phyloP scores from a whole-genome alignment of 805 yeast genomes.

The Candida berthetii region DNA sequence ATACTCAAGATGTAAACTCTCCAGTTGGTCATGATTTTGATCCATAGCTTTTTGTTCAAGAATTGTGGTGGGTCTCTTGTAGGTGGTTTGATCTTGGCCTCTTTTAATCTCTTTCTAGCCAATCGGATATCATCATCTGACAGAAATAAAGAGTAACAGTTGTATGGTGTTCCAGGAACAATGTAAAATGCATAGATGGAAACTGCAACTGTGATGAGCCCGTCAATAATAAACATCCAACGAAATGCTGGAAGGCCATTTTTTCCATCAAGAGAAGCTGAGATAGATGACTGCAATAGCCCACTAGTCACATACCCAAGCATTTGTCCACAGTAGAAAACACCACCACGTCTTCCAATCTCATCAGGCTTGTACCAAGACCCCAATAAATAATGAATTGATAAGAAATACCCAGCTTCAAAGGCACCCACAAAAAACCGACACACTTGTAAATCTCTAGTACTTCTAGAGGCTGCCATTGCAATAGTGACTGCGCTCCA shows the following conservation, averaged over 20 bases:
- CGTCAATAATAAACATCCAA: too few relatives aligned
- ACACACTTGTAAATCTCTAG: constrained; percentile 43
- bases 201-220: constrained; percentile 50
- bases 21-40: too few relatives aligned
- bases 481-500: constrained; percentile 61
- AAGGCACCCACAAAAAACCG: constrained; percentile 59
- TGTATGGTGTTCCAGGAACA: constrained; percentile 54
- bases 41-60: too few relatives aligned
- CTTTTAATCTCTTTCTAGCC: constrained; percentile 50
- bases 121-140: constrained; percentile 65
- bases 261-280: constrained; percentile 25
- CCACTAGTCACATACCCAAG: constrained; percentile 29
- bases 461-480: constrained; percentile 39
- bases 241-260: constrained; percentile 65
- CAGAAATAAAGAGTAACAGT: constrained; percentile 51
- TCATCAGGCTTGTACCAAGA: constrained; percentile 50
- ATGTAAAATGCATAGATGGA: constrained; percentile 57
- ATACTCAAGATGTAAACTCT: too few relatives aligned
- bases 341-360: constrained; percentile 52
- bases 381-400: constrained; percentile 49
- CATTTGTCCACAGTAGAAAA: constrained; percentile 53
- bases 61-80: too few relatives aligned
- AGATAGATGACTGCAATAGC: constrained; percentile 30
- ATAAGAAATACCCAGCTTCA: constrained; percentile 57
- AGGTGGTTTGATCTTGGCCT: too few relatives aligned